Evolutionary conservation across 768 basidiomycete species (phyloP).

Genomic region (Calocybe gangraenosa): DNA sequence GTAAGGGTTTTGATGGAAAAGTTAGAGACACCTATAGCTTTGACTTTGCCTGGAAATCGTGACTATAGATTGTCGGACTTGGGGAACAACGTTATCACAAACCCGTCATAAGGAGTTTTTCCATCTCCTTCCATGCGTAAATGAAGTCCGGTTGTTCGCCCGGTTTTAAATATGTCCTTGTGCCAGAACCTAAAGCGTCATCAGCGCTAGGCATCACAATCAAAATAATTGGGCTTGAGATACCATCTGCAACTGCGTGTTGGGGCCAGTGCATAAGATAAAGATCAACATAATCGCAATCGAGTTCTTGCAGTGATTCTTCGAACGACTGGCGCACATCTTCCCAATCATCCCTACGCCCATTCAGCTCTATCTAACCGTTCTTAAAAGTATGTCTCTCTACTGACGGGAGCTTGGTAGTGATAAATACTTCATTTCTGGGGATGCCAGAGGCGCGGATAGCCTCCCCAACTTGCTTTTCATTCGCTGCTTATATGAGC

Average conservation of each 20-base stretch:
- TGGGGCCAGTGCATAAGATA: constrained; percentile 21
- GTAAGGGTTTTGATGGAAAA: constrained; percentile 43
- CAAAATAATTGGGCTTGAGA: background rate
- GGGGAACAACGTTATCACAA: background rate
- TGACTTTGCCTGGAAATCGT: constrained; percentile 32
- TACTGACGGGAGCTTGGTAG: background rate
- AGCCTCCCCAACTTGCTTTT: constrained; percentile 40
- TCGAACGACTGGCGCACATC: constrained; percentile 35
- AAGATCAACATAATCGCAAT: constrained; percentile 39
- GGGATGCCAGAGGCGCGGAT: constrained; percentile 43
- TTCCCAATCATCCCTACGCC: constrained; percentile 22
- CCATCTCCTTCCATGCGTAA: constrained; percentile 27
- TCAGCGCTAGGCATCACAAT: background rate
- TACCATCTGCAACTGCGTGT: constrained; percentile 1
- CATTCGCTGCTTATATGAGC: constrained; percentile 30
- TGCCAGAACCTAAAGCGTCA: constrained; percentile 1
- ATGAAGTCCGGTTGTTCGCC: constrained; percentile 25
- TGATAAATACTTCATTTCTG: constrained; percentile 16
- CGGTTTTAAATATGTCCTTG: constrained; percentile 1
- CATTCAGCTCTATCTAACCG: background rate
- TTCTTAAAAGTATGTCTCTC: too few relatives aligned
- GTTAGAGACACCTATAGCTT: constrained; percentile 54
- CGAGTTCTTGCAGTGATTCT: constrained; percentile 30
- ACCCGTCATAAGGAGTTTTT: constrained; percentile 26
- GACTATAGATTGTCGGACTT: constrained; percentile 7